Percentiles rank a stretch among this genome's conserved stretches.
Evolutionary conservation across 108 stramenopile genomes (phyloP).

Genomic region (Stephanodiscus triporus): DNA sequence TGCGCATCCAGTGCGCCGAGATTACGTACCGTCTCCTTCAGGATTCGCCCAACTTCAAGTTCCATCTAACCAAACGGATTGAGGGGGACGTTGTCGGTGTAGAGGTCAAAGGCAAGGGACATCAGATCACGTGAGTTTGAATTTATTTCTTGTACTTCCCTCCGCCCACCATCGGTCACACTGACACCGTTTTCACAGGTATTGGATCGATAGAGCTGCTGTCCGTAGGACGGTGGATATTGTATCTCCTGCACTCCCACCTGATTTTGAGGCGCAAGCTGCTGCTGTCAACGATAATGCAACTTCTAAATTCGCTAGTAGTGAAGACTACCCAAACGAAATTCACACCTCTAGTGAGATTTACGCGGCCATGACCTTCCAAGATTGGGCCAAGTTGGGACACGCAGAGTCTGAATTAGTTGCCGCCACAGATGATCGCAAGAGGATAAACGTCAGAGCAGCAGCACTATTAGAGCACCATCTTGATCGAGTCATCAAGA

Average conservation of each 20-base stretch:
- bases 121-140: constrained; percentile 23
- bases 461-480: not conserved
- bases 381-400: not conserved
- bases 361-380: not conserved
- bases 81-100: constrained; percentile 38
- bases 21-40: constrained; percentile 42
- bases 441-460: not conserved
- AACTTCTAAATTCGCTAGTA: too few species aligned
- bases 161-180: too few species aligned
- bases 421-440: not conserved
- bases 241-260: too few species aligned
- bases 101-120: constrained; percentile 46
- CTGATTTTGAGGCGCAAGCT: too few species aligned
- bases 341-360: not conserved
- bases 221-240: too few species aligned
- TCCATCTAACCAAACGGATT: constrained; percentile 28
- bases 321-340: not conserved
- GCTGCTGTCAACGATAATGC: too few species aligned
- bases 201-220: too few species aligned
- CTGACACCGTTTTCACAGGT: too few species aligned
- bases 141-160: too few species aligned
- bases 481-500: not conserved
- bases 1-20: constrained; percentile 40
- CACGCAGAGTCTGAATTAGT: constrained; percentile 1
- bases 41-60: constrained; percentile 32